Evolutionary conservation across 108 stramenopile genomes (phyloP), one percentile per base, ranked within the genome.

Genomic region (Nitzschia palea): DNA sequence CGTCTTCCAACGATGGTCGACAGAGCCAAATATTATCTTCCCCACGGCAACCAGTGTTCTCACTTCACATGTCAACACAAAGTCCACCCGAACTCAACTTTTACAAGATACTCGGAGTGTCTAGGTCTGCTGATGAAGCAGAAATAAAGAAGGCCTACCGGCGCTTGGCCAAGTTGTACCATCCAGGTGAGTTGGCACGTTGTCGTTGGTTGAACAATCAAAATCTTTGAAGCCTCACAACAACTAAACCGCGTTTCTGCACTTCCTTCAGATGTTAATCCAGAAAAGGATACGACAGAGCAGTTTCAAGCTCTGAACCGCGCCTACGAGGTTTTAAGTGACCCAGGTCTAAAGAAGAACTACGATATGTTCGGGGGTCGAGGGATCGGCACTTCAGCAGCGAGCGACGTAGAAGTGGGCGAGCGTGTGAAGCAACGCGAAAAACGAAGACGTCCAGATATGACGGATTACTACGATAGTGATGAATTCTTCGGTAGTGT

Each of bases 121-220:
- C 75, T 17, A 70, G 65, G 51, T 66, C 72, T 6, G 89, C 97
- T 1, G 81, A 88, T 56, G 94, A 95, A 77, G 91, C 57, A 18
- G 86, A 82, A 52, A 90, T 94, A 48, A 91, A 80, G 89, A 96
- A 80, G 84, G 90, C 89, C 1, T 98, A 97, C 71, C 90, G 91
- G 65, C 81, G 94, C 68, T 76, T 96, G 50, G 98, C 98, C 26
- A 98, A 98, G 74, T 68, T 95, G 71, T 86, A 96, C 67, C 98
- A 98, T 80, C 98, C 98, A 9, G 98, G 97, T 77, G 53, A 29
- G 53, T 27, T n/a, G n/a, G n/a, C n/a, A n/a, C n/a, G n/a, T n/a
- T n/a, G n/a, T n/a, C n/a, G n/a, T n/a, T n/a, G n/a, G n/a, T n/a
- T n/a, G n/a, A n/a, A n/a, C n/a, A n/a, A n/a, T n/a, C n/a, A n/a